Conservation (phyloP, 2,329 filamentous ascomycete species). For the Samsoniella hepiali region DNA sequence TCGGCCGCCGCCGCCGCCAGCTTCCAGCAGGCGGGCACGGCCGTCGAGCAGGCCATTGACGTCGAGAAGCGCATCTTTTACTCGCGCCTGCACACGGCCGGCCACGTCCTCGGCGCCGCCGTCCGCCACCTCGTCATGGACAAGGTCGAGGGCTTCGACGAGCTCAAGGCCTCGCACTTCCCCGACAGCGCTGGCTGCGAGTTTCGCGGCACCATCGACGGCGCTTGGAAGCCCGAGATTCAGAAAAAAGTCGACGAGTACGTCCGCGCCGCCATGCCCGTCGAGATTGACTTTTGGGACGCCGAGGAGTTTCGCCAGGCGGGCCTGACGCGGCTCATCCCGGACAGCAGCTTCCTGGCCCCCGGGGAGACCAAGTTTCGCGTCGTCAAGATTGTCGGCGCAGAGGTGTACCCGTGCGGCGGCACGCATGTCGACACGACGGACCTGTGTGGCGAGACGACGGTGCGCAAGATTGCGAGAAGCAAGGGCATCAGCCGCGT, state of each 20-base stretch:
- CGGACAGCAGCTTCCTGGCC: slow-evolving; percentile 43
- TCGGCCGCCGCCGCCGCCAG: slow-evolving; percentile 19
- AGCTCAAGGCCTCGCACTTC: slow-evolving; percentile 70
- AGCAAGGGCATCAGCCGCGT: slow-evolving; percentile 62
- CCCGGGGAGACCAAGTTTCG: slow-evolving; percentile 55
- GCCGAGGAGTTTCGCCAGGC: slow-evolving; percentile 56
- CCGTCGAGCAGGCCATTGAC: slow-evolving; percentile 58
- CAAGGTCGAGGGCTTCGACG: slow-evolving; percentile 53
- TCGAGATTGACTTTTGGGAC: slow-evolving; percentile 66
- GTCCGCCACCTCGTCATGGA: slow-evolving; percentile 56
- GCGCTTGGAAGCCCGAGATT: slow-evolving; percentile 58
- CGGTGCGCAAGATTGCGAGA: slow-evolving; percentile 64
- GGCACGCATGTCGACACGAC: slow-evolving; percentile 68
- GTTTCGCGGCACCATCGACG: slow-evolving; percentile 64
- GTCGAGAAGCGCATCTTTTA: slow-evolving; percentile 57
- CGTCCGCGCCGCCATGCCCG: slow-evolving; percentile 52
- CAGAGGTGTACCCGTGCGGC: slow-evolving; percentile 70
- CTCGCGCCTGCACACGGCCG: slow-evolving; percentile 69
- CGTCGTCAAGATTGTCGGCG: slow-evolving; percentile 66
- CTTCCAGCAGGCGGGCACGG: slow-evolving; percentile 40
- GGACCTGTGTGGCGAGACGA: slow-evolving; percentile 55
- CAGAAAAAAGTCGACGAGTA: slow-evolving; percentile 60
- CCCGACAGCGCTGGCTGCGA: slow-evolving; percentile 66
- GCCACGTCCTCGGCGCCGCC: slow-evolving; percentile 67
- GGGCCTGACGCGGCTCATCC: slow-evolving; percentile 54